Base-by-base conservation (phyloP, 768 basidiomycete species). In the Suillus clintonianus region DNA sequence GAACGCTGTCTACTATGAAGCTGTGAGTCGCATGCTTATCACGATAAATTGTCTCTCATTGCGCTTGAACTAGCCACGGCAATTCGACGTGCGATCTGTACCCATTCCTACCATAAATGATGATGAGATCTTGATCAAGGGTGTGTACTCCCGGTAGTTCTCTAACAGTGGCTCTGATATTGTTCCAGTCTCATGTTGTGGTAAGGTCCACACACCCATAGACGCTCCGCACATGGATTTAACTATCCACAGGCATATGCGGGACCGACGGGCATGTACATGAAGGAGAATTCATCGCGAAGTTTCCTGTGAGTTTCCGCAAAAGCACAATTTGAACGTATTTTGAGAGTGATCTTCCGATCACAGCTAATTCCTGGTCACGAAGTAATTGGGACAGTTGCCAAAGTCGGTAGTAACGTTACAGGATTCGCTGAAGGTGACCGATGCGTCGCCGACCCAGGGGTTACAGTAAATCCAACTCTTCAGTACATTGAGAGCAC, bases 181-280 rank as follows among this genome's bases (percentile, higher is more conserved):
- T 55, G 11, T 17, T 51, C 2, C 48, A 83, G 83, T 84, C 47
- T 70, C 72, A 42, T 80, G 76, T 61, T 84, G 82, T 64, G 82
- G 81, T 81, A 62, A 65, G 75, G 74, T 32, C 27, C 39, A n/a
- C 24, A 8, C 24, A 22, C 65, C 53, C 51, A 62, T n/a, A 6
- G 50, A 63, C 45, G 58, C 56, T 24, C 10, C 48, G 32, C 42
- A 22, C 24, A 54, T 36, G 27, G 5, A 53, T 19, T 17, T 24
- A 47, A 34, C 53, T 17, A 1, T 51, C 54, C 8, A 70, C 69
- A 78, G 86, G 88, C 74, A 79, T 88, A 60, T 85, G 83, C 69
- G 83, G 86, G 41, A 86, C 85, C 51, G 88, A 89, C 67, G 85
- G 78, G n/a, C 87, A 87, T 64, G 86, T 88, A 65, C 85, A 87